Conservation (phyloP, 306 rosid genomes). For the barrel medic (Medicago truncatula) region DNA sequence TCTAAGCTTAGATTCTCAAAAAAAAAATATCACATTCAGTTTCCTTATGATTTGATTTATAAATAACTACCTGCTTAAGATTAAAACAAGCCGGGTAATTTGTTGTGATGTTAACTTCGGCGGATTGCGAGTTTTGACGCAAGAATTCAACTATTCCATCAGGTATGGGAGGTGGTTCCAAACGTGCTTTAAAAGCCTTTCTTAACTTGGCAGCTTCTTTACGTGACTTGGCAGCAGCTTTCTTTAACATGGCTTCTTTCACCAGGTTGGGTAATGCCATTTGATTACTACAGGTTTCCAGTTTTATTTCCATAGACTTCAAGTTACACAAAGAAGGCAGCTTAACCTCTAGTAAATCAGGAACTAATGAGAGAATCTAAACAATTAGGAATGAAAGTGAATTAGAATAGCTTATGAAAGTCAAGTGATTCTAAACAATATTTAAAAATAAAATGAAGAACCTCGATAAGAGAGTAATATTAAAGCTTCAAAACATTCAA, state of each 20-base stretch:
- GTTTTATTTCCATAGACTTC: conserved; percentile 1
- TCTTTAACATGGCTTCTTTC: neutral
- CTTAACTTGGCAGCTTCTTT: too few species aligned
- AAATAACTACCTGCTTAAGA: too few species aligned
- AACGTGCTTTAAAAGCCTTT: too few species aligned
- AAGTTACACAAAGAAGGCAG: neutral
- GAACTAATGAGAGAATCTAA: neutral
- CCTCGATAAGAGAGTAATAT: neutral
- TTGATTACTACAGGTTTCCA: neutral
- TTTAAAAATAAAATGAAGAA: neutral
- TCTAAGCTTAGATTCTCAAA: neutral
- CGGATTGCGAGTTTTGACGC: too few species aligned
- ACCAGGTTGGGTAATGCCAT: neutral
- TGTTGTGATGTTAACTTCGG: too few species aligned
- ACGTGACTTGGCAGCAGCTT: too few species aligned
- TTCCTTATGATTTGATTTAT: too few species aligned
- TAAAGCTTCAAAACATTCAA: neutral
- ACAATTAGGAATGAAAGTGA: neutral
- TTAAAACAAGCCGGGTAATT: too few species aligned
- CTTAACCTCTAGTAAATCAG: conserved; percentile 1
- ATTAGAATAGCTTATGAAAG: neutral
- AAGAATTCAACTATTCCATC: too few species aligned
- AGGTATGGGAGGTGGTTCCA: too few species aligned
- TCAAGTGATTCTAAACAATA: neutral
- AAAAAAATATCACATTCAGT: neutral